Evolutionary conservation across 2,329 filamentous ascomycete genomes (phyloP).

Genomic region (Cladosporium cucumerinum): DNA sequence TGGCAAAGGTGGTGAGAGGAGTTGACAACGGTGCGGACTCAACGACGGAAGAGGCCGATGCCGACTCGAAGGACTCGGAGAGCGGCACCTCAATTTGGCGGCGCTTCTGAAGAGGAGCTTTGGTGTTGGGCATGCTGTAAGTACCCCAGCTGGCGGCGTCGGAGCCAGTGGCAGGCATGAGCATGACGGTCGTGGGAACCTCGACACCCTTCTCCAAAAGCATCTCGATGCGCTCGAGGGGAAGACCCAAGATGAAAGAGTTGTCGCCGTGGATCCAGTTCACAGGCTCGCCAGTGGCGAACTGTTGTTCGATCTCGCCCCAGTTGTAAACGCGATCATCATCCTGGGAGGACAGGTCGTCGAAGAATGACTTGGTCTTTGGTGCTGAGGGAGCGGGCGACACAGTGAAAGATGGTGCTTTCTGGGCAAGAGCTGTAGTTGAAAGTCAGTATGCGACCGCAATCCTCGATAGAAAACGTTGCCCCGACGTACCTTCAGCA

Average conservation of each 20-base stretch:
- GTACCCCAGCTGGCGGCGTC: slow-evolving; percentile 29
- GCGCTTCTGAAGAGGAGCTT: slow-evolving; percentile 27
- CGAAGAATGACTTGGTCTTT: slow-evolving; percentile 27
- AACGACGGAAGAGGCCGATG: background rate
- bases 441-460: background rate
- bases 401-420: slow-evolving; percentile 25
- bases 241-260: slow-evolving; percentile 22
- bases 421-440: background rate
- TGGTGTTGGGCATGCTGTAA: slow-evolving; percentile 28
- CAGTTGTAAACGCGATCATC: slow-evolving; percentile 16
- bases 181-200: slow-evolving; percentile 25
- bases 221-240: slow-evolving; percentile 19
- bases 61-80: slow-evolving; percentile 16
- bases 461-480: background rate
- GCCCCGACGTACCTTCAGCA: slow-evolving; percentile 14
- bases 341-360: slow-evolving; percentile 31
- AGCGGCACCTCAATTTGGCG: slow-evolving; percentile 25
- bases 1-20: slow-evolving; percentile 26
- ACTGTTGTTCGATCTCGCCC: background rate
- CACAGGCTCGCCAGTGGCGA: background rate
- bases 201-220: background rate
- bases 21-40: slow-evolving; percentile 15
- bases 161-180: slow-evolving; percentile 21
- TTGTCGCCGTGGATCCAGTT: slow-evolving; percentile 17
- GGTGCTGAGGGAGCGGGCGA: slow-evolving; percentile 25